Evolutionary conservation across 2,329 filamentous ascomycete genomes (phyloP).

Genomic region (Aureobasidium melanogenum): DNA sequence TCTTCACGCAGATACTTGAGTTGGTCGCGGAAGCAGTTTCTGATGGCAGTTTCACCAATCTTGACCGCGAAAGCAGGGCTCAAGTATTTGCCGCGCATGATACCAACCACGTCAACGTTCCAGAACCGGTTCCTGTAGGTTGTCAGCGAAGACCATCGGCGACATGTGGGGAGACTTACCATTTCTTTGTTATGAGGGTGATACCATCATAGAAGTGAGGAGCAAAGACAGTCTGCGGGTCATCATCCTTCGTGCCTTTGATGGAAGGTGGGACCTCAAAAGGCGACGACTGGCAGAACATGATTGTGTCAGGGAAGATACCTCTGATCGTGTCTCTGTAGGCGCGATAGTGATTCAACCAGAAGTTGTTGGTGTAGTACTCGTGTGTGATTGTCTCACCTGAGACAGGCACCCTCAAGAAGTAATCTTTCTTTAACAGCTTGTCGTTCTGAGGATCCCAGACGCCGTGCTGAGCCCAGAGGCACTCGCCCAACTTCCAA

Average conservation of each 20-base stretch:
- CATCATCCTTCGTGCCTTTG: conserved; percentile 81
- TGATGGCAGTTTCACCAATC: conserved; percentile 84
- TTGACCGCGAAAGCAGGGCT: conserved; percentile 88
- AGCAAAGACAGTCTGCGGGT: conserved; percentile 82
- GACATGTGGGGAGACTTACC: conserved; percentile 37
- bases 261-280: conserved; percentile 84
- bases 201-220: conserved; percentile 97
- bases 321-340: conserved; percentile 67
- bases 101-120: conserved; percentile 92
- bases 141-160: conserved; percentile 13
- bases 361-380: conserved; percentile 84
- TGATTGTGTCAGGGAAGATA: conserved; percentile 70
- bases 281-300: conserved; percentile 86
- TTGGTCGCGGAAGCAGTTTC: conserved; percentile 87
- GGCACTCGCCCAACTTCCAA: conserved; percentile 88
- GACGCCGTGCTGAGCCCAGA: conserved; percentile 95
- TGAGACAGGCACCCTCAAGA: conserved; percentile 66
- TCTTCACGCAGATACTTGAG: conserved; percentile 75
- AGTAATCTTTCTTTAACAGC: conserved; percentile 78
- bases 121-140: conserved; percentile 66
- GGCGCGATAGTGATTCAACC: conserved; percentile 73
- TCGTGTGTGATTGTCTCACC: conserved; percentile 70
- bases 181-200: conserved; percentile 95
- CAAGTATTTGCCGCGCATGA: conserved; percentile 80
- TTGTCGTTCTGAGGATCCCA: conserved; percentile 79